Base-by-base conservation (phyloP, 2,329 filamentous ascomycete species). In the Aspergillus arachidicola region DNA sequence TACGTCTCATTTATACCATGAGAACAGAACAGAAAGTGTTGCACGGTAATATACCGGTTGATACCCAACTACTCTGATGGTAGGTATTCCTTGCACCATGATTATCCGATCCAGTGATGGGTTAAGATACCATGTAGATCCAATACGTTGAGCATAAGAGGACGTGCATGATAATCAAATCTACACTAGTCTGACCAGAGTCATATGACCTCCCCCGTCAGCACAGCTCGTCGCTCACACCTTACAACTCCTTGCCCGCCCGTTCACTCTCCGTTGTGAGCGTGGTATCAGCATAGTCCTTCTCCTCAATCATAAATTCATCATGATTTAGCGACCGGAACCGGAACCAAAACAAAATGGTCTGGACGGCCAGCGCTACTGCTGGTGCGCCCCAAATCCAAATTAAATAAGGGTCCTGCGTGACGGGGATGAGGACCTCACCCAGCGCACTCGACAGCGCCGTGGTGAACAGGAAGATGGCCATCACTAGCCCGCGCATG, bases 401-500 rank as follows among this genome's bases (percentile, higher is more conserved):
- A 6, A 51, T 32, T 14, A 51, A 21, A n/a, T 34, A 34, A 10
- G 48, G 48, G 16, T 51, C 48, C 16, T 51, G 16, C 2, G 48
- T 51, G 26, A 51, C 48, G 6, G 48, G 28, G 16, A 51, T 51
- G 2, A 51, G 12, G 1, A 51, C 28, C 28, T 51, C 48, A 7
- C 48, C 48, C 9, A 51, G 48, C 4, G 48, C 48, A 3, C 48
- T 51, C 1, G 75, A 75, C 7, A 82, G 59, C 6, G 80, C 79
- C 10, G 70, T 78, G 51, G 69, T 80, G 67, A 81, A 79, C 10
- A 82, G 64, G 70, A 79, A 77, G 23, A 82, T 64, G 11, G 80
- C 71, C 71, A 78, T 74, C 26, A 82, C 78, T 10, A 83, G 67
- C 1, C 75, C 72, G 55, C 78, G 76, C 81, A 83, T 81, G 57